These are phyloP conservation scores for Gossypium anomalum DNA, from an alignment of 345 rosid genomes.

Conservation along the genomic window DNA sequence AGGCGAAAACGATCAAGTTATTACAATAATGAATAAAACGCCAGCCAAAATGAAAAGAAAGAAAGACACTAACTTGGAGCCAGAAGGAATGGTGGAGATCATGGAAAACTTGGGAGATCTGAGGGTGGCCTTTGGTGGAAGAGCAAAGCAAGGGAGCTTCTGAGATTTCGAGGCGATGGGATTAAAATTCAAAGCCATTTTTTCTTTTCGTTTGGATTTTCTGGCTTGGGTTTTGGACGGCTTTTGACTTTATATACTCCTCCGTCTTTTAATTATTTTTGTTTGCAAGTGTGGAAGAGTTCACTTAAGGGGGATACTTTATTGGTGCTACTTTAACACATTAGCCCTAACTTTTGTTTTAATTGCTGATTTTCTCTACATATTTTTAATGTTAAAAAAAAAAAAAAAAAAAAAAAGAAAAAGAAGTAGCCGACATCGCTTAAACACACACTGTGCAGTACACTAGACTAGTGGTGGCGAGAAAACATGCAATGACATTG, in stretches of 20 bases:
- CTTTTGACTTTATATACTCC: not conserved
- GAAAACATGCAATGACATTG: too few relatives aligned
- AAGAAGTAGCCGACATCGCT: too few relatives aligned
- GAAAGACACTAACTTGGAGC: slow-evolving; percentile 45
- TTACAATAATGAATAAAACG: not conserved
- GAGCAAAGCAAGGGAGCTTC: slow-evolving; percentile 48
- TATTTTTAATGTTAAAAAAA: too few relatives aligned
- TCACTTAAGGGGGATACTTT: too few relatives aligned
- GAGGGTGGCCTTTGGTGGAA: slow-evolving; percentile 48
- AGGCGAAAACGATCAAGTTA: not conserved
- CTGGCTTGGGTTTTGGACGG: not conserved
- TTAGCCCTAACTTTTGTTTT: not conserved
- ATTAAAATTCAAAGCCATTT: not conserved
- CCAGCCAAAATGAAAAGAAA: not conserved
- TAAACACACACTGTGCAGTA: too few relatives aligned
- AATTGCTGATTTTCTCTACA: not conserved
- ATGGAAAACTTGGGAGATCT: slow-evolving; percentile 76
- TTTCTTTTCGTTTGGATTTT: not conserved
- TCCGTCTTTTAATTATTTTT: too few relatives aligned
- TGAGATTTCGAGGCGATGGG: slow-evolving; percentile 46
- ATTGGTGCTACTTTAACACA: not conserved
- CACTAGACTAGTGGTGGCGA: too few relatives aligned
- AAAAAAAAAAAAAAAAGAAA: too few relatives aligned
- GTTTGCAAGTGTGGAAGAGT: too few relatives aligned
- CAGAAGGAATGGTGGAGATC: slow-evolving; percentile 66